Base-by-base conservation (phyloP, 2,329 filamentous ascomycete genomes). In the Apiospora rasikravindrae region DNA sequence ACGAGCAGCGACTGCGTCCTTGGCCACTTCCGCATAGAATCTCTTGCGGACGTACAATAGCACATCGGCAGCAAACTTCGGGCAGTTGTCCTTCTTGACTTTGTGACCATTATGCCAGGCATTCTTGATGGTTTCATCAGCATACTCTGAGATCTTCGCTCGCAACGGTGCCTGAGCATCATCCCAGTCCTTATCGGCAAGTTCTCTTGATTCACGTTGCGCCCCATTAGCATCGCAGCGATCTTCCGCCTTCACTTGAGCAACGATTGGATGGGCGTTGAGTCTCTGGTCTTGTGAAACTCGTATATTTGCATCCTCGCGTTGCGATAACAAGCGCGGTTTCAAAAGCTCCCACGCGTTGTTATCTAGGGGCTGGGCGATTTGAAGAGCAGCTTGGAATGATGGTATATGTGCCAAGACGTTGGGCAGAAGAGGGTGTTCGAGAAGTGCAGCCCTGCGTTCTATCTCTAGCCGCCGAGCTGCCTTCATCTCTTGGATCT, bases 341-440 rank as follows among this genome's bases (percentile, higher is more conserved):
- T 90, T 90, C 47, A 95, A 84, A 70, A 92, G 82, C 69, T 89
- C 87, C 93, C 93, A 96, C 4, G 91, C 89, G 71, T 86, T 84
- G 73, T 94, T 92, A 74, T 89, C 91, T 76, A 96, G 84, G 26
- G 91, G 90, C 33, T 88, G 86, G 13, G 89, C 88, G 49, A 94
- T 92, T 74, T 93, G 89, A 66, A 93, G 87, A 42, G 93, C 91
- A 49, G 92, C 92, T 78, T 92, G 89, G 80, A 94, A 96, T 1
- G 92, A 90, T 67, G 92, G 88, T 81, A 94, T 93, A 77, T 92
- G 90, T 71, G 87, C 87, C 72, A 95, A 84, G 57, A 93, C 85
- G 75, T 86, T 86, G 51, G 90, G 82, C 68, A 85, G 83, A 71
- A 96, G 83, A 1, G 93, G 91, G 37, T 93, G 93, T 44, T 90